Evolutionary conservation across 140 eudicot species (phyloP), one percentile per base, ranked within the genome.

Genomic region (Erigeron philadelphicus): DNA sequence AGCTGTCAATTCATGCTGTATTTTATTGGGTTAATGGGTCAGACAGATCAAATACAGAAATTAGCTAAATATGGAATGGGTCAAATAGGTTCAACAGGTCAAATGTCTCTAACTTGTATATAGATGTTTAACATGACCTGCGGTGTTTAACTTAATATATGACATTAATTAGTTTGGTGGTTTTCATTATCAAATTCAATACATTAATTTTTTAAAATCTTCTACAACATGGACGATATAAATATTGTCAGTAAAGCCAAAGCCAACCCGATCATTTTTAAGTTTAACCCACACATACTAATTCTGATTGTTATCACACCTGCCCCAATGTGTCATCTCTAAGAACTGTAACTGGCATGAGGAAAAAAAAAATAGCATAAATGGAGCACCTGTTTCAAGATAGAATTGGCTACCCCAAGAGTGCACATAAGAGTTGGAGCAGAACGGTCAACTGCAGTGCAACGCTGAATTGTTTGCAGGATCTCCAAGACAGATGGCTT

Each of bases 341-440:
- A 44, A 55, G 13, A 58, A 23, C 9, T 59, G 71, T 23, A 59
- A 38, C 9, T 61, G 16, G 55, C 19, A 53, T 53, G n/a, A 72
- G 38, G 2, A 40, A 52, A 72, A 72, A 9, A 23, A 16, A 55
- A 50, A 0, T 25, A 6, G 0, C 48, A 40, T 68, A 54, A 19
- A 35, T 68, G 35, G 17, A 35, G 23, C 48, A 93, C 98, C 98
- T 89, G 91, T 81, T 93, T 93, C 76, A 93, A 68, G 68, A 93
- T 76, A 53, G 93, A 78, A 77, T 86, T 93, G 55, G 96, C 95
- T 44, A 89, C 96, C 62, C 90, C 90, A 61, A 93, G 98, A 61
- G 96, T 93, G 62, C 95, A 89, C 98, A 93, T 88, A 59, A 93
- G 98, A 61, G 98, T 93, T 73, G 96, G 96, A 63, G 96, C 88